These are phyloP conservation scores for Phaeophleospora eucalypticola DNA, from an alignment of 2,329 filamentous ascomycete genomes.

Conservation along the genomic window DNA sequence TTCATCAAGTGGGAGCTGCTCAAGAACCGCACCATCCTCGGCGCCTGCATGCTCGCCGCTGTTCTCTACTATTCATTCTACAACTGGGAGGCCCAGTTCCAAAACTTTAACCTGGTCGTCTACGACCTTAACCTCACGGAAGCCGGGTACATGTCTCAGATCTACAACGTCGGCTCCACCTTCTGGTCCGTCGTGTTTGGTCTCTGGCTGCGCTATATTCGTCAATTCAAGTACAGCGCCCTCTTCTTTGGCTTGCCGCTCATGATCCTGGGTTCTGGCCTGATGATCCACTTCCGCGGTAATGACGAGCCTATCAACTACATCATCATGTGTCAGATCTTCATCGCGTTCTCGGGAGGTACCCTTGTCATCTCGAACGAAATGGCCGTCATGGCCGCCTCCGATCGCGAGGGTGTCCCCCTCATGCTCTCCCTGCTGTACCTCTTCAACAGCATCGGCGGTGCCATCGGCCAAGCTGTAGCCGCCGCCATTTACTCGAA, in stretches of 20 bases:
- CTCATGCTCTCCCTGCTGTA: constrained; percentile 34
- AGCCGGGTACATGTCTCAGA: constrained; percentile 31
- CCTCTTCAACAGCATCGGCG: constrained; percentile 30
- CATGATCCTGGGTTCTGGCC: constrained; percentile 31
- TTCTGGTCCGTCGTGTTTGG: constrained; percentile 46
- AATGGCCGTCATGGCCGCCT: constrained; percentile 52
- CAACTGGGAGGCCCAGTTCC: constrained; percentile 39
- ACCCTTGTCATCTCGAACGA: constrained; percentile 54
- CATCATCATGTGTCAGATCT: constrained; percentile 54
- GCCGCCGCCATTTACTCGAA: constrained; percentile 32
- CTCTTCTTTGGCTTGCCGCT: constrained; percentile 34
- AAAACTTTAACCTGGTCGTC: constrained; percentile 46
- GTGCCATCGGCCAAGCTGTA: constrained; percentile 26
- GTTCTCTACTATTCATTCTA: constrained; percentile 48
- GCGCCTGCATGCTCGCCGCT: constrained; percentile 39
- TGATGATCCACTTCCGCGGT: constrained; percentile 36
- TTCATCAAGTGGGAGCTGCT: constrained; percentile 55
- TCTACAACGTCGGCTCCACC: constrained; percentile 38
- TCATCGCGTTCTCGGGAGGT: constrained; percentile 52
- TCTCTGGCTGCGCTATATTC: constrained; percentile 44
- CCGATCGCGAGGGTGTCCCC: constrained; percentile 32
- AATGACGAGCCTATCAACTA: constrained; percentile 44
- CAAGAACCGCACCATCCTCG: constrained; percentile 47
- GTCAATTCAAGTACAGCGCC: constrained; percentile 48
- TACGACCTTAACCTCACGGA: constrained; percentile 36